Conservation (phyloP, 1,284 basidiomycete species). For the Hortiboletus rubellus region DNA sequence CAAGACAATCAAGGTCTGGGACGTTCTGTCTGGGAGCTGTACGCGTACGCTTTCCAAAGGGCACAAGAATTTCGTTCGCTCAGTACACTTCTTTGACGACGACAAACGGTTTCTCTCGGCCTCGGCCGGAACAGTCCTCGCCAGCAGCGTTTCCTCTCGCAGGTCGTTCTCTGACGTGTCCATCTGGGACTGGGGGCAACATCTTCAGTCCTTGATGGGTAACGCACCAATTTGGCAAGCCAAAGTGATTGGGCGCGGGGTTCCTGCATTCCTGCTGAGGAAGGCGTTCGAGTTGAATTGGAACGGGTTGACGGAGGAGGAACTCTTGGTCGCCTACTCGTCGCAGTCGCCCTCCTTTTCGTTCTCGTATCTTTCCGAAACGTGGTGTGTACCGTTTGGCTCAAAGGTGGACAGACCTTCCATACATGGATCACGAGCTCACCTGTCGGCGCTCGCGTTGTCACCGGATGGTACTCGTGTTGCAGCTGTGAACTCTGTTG, state of each 20-base stretch:
- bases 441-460: constrained; percentile 7
- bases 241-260: constrained; percentile 3
- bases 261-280: constrained; percentile 7
- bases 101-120: constrained; percentile 10
- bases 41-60: constrained; percentile 11
- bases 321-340: constrained; percentile 8
- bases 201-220: neutral
- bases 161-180: constrained; percentile 2
- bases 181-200: constrained; percentile 7
- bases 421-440: neutral
- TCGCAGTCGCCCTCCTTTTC: constrained; percentile 5
- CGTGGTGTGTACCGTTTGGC: constrained; percentile 11
- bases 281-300: neutral
- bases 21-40: constrained; percentile 12
- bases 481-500: constrained; percentile 5
- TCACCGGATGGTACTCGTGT: constrained; percentile 14
- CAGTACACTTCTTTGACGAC: constrained; percentile 16
- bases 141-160: constrained; percentile 4
- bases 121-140: constrained; percentile 4
- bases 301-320: neutral
- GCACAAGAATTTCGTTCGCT: constrained; percentile 6
- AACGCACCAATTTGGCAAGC: constrained; percentile 12
- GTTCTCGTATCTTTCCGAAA: constrained; percentile 6
- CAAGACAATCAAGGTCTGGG: constrained; percentile 20
- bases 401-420: neutral